Percentiles rank a stretch among this genome's conserved stretches.
These are phyloP conservation scores for Colletotrichum godetiae DNA, from an alignment of 2,329 filamentous ascomycete genomes.

Conservation along the genomic window DNA sequence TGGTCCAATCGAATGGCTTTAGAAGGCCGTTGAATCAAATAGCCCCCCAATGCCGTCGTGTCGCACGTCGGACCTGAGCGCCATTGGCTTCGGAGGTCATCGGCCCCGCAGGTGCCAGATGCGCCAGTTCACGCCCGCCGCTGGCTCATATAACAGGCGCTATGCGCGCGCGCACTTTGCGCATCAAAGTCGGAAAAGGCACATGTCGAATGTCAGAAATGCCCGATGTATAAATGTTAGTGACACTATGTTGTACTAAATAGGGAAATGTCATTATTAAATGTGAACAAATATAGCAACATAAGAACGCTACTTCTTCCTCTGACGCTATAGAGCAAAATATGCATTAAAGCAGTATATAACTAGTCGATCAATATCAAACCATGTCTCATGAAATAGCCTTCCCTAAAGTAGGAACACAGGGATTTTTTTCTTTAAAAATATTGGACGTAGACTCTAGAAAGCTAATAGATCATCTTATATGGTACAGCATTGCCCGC, in stretches of 20 bases:
- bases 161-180: no score
- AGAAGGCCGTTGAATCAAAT: background rate
- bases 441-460: background rate
- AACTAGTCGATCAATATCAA: background rate
- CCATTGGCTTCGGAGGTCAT: background rate
- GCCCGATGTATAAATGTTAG: no score
- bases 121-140: background rate
- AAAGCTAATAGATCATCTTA: constrained; percentile 16
- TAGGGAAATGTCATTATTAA: no score
- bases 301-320: background rate
- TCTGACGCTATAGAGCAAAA: background rate
- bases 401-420: background rate
- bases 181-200: no score
- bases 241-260: no score
- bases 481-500: constrained; percentile 25
- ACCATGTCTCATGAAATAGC: background rate
- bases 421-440: background rate
- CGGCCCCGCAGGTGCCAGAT: background rate
- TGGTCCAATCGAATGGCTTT: background rate
- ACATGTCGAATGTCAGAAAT: no score
- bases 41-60: background rate
- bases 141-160: no score
- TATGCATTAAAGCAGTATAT: background rate
- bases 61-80: background rate
- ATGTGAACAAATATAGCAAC: no score